Base-by-base conservation (phyloP, 257 asterid species). In the Perilla frutescens region DNA sequence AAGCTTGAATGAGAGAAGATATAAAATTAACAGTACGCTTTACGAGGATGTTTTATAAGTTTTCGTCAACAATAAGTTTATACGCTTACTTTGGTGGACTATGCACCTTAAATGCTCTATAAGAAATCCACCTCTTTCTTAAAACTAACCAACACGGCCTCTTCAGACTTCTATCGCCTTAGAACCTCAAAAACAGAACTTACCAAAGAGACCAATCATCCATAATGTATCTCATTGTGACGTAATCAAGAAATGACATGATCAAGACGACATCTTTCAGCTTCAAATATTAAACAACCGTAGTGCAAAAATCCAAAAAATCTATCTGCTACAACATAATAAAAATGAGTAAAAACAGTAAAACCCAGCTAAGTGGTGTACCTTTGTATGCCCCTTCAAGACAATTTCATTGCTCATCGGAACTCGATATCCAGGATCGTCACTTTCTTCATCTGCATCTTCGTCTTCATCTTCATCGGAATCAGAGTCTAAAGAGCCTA, bases 401-500 rank as follows among this genome's bases (percentile, higher is more conserved):
- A 90, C 84, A 79, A 94, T 90, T 86, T 94, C 99, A 72, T 94
- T 94, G 80, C 99, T 94, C 79, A 86, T n/a, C 6, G 99, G 99
- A 67, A 91, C 82, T 62, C 93, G 83, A 81, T 74, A 82, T 59
- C 65, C 82, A 78, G 85, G 68, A 68, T 79, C 84, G 75, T 81
- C 92, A 14, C 80, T 90, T 48, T 86, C 87, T 47, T 86, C 85
- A 7, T 82, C 91, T 56, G 85, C 96, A 6, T 90, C 96, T 48
- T 76, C 81, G 3, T 83, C 92, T 4, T 77, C 81, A 4, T 83
- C 87, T 15, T 63, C 87, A 4, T 71, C 87, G 7, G 62, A 59
- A 68, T 56, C 72, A 43, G 66, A 0, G 4, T 74, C 78, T 73
- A 73, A 8, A 26, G 29, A 39, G 15, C 81, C 87, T 26, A 53